These are phyloP conservation scores for Termitomyces sp. DNA, from an alignment of 768 basidiomycete genomes.

Conservation along the genomic window DNA sequence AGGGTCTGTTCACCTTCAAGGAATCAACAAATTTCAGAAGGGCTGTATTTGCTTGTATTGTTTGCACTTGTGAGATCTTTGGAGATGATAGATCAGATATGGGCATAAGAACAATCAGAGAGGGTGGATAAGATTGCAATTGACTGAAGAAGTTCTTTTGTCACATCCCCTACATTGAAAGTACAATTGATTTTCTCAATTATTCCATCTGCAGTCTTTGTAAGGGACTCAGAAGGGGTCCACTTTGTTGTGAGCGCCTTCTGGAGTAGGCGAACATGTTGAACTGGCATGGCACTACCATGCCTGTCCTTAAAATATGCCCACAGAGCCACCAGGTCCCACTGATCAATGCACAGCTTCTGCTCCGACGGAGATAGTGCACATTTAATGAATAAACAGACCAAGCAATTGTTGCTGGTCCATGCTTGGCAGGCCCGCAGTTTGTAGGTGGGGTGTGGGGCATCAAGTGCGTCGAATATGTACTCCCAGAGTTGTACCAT, in stretches of 20 bases:
- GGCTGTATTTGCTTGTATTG: background rate
- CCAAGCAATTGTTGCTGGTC: background rate
- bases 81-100: background rate
- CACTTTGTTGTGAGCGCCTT: too few relatives aligned
- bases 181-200: too few relatives aligned
- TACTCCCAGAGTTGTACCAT: background rate
- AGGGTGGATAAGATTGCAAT: background rate
- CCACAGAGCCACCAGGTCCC: too few relatives aligned
- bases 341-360: too few relatives aligned
- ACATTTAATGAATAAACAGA: background rate
- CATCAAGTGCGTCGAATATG: background rate
- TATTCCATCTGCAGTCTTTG: too few relatives aligned
- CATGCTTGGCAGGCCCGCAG: background rate
- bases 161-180: too few relatives aligned
- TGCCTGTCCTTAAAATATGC: too few relatives aligned
- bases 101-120: background rate
- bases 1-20: too few relatives aligned
- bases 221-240: too few relatives aligned
- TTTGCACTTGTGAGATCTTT: background rate
- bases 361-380: too few relatives aligned
- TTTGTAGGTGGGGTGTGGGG: background rate
- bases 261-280: too few relatives aligned
- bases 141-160: background rate
- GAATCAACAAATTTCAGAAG: background rate
- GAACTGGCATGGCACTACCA: too few relatives aligned